Base-by-base conservation (phyloP, 257 asterid genomes). In the Salvia splendens region DNA sequence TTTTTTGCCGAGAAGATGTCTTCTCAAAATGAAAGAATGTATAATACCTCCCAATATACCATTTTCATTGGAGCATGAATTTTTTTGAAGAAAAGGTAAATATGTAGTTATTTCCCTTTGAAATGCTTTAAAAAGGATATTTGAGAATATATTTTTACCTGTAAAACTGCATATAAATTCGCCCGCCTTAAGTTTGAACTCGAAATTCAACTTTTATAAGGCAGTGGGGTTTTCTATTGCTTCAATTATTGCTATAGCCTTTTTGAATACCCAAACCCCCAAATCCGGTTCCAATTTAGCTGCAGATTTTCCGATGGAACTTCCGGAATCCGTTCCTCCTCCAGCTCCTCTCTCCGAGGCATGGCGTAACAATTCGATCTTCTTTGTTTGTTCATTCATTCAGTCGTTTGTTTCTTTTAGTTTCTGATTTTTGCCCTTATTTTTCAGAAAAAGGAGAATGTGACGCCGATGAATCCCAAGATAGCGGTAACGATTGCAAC, bases 361-460 rank as follows among this genome's bases (percentile, higher is more conserved):
- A 70, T 2, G 58, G 4, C 56, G 63, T 32, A 35, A 67, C 14
- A 40, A 4, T 40, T 53, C 2, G 7, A 45, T 62, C 54, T 43
- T 45, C 55, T 62, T 42, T 3, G 11, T 41, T 20, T 60, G 4
- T 41, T 12, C 3, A 3, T 38, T 48, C 14, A 1, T 61, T 41
- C 12, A 17, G 4, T 3, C 24, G 42, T 67, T 50, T 14, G 45
- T 28, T 54, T 20, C 15, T 41, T 15, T 48, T 45, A 12, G 30
- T 40, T 45, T 62, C 1, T 58, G 46, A 49, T 65, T 66, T 47
- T 35, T 17, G 35, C 33, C 57, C 53, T 52, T 32, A 17, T 12
- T 71, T 56, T 36, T 78, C 79, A 92, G 95, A 87, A 55, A 54
- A 89, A 76, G 40, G 98, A 87, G 77, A 83, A 86, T 64, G 75